Evolutionary conservation across 805 yeast species (phyloP).

Genomic region (Barnettozyma vustinii): DNA sequence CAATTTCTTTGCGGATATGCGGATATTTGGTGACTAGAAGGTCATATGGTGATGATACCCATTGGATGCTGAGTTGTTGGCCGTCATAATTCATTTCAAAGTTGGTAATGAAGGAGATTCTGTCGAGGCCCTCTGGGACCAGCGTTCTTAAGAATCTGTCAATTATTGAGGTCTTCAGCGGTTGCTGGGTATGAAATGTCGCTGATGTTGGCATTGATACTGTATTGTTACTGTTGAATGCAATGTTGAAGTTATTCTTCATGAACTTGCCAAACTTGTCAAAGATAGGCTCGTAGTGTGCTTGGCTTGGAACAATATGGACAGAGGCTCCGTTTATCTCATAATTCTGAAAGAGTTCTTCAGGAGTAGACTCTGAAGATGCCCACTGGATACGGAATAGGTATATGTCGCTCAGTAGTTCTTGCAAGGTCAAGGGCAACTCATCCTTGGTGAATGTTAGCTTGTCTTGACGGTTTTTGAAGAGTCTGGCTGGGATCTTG

Average conservation of each 20-base stretch:
- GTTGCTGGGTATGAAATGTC: constrained; percentile 11
- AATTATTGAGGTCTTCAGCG: constrained; percentile 15
- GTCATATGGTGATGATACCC: constrained; percentile 20
- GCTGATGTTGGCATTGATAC: constrained; percentile 23
- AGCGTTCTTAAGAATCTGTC: constrained; percentile 15
- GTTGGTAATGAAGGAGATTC: constrained; percentile 17
- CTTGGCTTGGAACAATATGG: constrained; percentile 16
- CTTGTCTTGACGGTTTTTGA: constrained; percentile 17
- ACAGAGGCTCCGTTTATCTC: constrained; percentile 16
- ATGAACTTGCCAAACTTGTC: constrained; percentile 17
- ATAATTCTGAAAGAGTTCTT: constrained; percentile 17
- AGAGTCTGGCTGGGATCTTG: constrained; percentile 18
- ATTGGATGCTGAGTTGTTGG: constrained; percentile 11
- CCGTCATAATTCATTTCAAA: constrained; percentile 18
- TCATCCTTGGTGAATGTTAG: constrained; percentile 16
- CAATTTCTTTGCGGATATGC: constrained; percentile 20
- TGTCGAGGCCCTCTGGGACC: constrained; percentile 12
- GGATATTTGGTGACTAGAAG: constrained; percentile 9
- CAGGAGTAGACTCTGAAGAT: background rate
- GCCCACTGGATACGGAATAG: constrained; percentile 20
- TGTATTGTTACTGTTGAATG: constrained; percentile 10
- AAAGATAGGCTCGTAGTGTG: constrained; percentile 20
- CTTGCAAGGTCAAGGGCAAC: constrained; percentile 13
- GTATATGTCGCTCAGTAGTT: constrained; percentile 13
- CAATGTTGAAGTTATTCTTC: constrained; percentile 10